Evolutionary conservation across 2,329 filamentous ascomycete genomes (phyloP).

Genomic region (Endocalyx cinctus): DNA sequence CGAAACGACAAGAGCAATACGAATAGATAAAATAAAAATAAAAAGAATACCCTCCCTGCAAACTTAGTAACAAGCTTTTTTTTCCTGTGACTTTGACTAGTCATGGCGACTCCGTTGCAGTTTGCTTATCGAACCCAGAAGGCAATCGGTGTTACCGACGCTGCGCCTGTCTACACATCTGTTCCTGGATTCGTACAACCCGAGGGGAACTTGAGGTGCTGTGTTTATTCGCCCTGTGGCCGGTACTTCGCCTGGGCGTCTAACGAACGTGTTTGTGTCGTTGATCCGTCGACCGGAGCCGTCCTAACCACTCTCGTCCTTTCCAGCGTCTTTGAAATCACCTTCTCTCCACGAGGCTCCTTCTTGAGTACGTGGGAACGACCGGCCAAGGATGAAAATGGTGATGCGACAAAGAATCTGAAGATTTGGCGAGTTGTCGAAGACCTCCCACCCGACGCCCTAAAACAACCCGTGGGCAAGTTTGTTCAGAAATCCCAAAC

Average conservation of each 20-base stretch:
- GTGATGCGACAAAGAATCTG: conserved; percentile 91
- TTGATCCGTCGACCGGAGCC: conserved; percentile 74
- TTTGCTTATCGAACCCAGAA: conserved; percentile 97
- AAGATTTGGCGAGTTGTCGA: conserved; percentile 92
- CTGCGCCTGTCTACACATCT: conserved; percentile 79
- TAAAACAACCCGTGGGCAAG: conserved; percentile 73
- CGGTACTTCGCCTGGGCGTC: conserved; percentile 95
- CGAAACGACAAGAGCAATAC: conserved; percentile 23
- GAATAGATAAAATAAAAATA: no score
- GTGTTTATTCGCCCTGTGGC: conserved; percentile 91
- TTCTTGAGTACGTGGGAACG: conserved; percentile 98
- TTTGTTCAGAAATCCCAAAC: conserved; percentile 96
- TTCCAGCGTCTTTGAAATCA: conserved; percentile 85
- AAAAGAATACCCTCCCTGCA: conserved; percentile 19
- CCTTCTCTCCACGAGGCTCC: conserved; percentile 87
- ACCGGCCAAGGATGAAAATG: conserved; percentile 84
- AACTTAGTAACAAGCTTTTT: conserved; percentile 17
- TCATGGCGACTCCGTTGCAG: conserved; percentile 90
- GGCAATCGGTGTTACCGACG: conserved; percentile 90
- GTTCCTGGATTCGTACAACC: conserved; percentile 81
- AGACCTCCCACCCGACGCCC: conserved; percentile 54
- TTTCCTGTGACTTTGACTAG: conserved; percentile 91
- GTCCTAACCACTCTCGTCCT: conserved; percentile 71
- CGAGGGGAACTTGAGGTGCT: conserved; percentile 91
- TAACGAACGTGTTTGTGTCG: conserved; percentile 77